phyloP scores from a whole-genome alignment of 495 filamentous ascomycete genomes.

The Amphirosellinia nigrospora region DNA sequence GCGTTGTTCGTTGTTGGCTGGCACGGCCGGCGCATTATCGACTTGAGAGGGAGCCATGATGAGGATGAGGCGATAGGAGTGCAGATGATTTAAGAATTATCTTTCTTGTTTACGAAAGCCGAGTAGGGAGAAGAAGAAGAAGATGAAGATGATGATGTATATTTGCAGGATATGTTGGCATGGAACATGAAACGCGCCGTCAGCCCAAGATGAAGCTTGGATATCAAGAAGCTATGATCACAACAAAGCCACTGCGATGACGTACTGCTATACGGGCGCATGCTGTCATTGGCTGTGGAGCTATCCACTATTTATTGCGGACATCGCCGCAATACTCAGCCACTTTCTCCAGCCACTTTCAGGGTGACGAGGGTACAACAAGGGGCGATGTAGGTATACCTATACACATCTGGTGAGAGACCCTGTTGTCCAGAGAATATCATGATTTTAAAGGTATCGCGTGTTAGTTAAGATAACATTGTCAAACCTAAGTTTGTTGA shows the following conservation, averaged over 20 bases:
- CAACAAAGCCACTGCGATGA: constrained; percentile 16
- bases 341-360: not conserved
- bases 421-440: no score
- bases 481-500: not conserved
- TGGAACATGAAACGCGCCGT: not conserved
- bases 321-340: not conserved
- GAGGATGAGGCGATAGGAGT: not conserved
- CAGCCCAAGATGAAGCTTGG: constrained; percentile 5
- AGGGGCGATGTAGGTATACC: no score
- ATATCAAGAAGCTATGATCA: constrained; percentile 6
- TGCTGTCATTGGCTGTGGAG: not conserved
- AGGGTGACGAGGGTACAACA: no score
- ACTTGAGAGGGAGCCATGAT: constrained; percentile 22
- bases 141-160: no score
- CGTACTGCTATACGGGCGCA: not conserved
- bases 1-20: constrained; percentile 13
- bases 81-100: not conserved
- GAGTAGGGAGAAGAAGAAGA: not conserved
- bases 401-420: not conserved
- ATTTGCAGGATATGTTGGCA: not conserved
- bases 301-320: not conserved
- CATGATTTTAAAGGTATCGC: not conserved
- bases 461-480: not conserved
- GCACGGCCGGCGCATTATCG: constrained; percentile 8
- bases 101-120: not conserved